Evolutionary conservation across 257 asterid species (phyloP), one percentile per base, ranked within the genome.

Genomic region (Gynochthodes officinalis): DNA sequence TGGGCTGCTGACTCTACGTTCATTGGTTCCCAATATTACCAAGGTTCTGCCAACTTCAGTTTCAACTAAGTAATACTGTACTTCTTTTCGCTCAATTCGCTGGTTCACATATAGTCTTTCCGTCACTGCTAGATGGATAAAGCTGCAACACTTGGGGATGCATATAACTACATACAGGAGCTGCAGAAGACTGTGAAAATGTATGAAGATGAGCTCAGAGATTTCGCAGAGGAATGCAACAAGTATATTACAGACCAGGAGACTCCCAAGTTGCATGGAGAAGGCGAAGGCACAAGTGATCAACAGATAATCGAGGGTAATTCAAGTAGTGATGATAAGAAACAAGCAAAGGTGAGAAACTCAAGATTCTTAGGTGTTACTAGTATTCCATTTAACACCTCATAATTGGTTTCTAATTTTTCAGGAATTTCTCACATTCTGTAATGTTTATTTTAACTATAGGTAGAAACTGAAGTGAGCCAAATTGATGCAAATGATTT

Each of bases 11-110:
- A 79, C 88, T 73, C 95, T 93, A 44, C 95, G 98, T 4, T 80
- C 96, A 35, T 52, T 91, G 70, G 97, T 93, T 76, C 98, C 98
- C 16, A 85, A 88, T 8, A 93, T 93, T 64, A 58, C 97, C 18
- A 93, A 91, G 97, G 97, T 93, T 73, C 54, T 50, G 35, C 44
- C 39, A 42, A 39, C 63, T 53, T 30, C 28, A 9, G 23, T 21
- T 28, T 32, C 19, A 37, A 54, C 59, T 14, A 25, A 52, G 8
- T 32, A 46, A 10, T 65, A n/a, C 48, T 67, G 43, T 53, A 25
- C 32, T 61, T 48, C 55, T 62, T 44, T 39, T 48, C 43, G 27
- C 40, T 7, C 13, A 46, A 11, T 50, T 50, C 19, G 55, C 18
- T 43, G 72, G 27, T 53, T 46, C n/a, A 19, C 16, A 54, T 21